Evolutionary conservation across 2,329 filamentous ascomycete species (phyloP), one percentile per base, ranked within the genome.

Genomic region (Aspergillus tamarii): DNA sequence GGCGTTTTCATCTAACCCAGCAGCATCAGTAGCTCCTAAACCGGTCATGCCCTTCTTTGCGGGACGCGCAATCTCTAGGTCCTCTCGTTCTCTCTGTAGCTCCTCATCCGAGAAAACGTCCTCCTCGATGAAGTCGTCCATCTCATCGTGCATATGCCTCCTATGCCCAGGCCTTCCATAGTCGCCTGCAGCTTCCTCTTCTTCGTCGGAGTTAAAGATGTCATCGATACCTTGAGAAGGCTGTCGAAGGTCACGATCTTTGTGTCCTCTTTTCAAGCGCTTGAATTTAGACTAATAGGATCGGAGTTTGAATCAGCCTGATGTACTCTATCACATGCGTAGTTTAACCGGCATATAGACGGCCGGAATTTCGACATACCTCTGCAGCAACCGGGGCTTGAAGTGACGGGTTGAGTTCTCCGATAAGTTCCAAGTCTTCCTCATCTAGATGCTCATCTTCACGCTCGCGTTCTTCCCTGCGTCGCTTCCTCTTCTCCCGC

Each of bases 111-210:
- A 92, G 57, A 93, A 92, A 66, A 93, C 94, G 72, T 98, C 95
- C 72, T 97, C 93, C 76, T 98, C 94, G 74, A 99, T 99, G 78
- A 99, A 99, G 76, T 94, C 94, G 65, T 93, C 93, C 77, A 96
- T 92, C 73, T 96, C 93, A 77, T 96, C 91, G 54, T 87, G 87
- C 65, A 87, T 83, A 41, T 84, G 84, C 63, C 91, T 85, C 65
- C 87, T 86, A 64, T 83, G 76, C 50, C 73, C 76, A 53, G 76
- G 73, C 52, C 74, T 74, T 32, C 79, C 80, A 63, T 84, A 84
- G 61, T 86, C 84, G 21, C 76, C 61, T 28, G 66, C 77, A 4
- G 82, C 84, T 62, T 85, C 88, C 21, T 91, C 88, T 60, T 96
- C 94, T 66, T 98, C 94, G 59, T 97, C 94, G 69, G 97, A 94